Base-by-base conservation (phyloP, 2,329 filamentous ascomycete species). In the Alternaria angustiovoidea region DNA sequence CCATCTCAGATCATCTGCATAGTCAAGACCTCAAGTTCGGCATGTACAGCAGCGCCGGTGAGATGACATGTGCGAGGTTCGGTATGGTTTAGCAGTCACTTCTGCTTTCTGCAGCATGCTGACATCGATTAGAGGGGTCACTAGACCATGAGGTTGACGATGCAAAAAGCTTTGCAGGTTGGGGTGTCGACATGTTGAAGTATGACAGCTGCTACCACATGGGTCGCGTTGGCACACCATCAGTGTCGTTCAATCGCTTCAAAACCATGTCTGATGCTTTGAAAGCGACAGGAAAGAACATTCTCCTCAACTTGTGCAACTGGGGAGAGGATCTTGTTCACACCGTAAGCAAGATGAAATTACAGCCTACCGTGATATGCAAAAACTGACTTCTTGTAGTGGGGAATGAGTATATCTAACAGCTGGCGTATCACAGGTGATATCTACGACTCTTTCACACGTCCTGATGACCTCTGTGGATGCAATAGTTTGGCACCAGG, bases 1-100 rank as follows among this genome's bases (percentile, higher is more conserved):
- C 83, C 0, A 73, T 85, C 1, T 86, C 86, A 2, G 75, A 84
- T 24, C 64, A 67, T 39, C 61, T 75, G 5, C 71, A 75, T 42
- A 43, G 54, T 43, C 63, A 67, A 62, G 86, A 86, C 2, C 68
- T 90, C 44, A 90, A 89, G 70, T 77, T 89, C 9, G 88, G 88
- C 1, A 88, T 90, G 58, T 90, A 90, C 68, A 84, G 84, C 65
- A 84, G 83, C 70, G 85, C 84, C 0, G 85, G 85, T 42, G 79
- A 72, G 14, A 65, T 69, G 59, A 87, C 85, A 2, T 88, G 87
- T 66, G 87, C 81, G 1, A 82, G 83, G 5, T 88, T 87, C 67
- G 83, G 85, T 34, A 59, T 32, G 55, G 32, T 2, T 6, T 1
- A 7, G 12, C n/a, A 34, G 8, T 51, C 28, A 8, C 11, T 4